A percentile compares a stretch with the other conserved stretches of the same genome.
Evolutionary conservation across 352 stramenopile genomes (phyloP).

Genomic region (Aphanomyces invadans): DNA sequence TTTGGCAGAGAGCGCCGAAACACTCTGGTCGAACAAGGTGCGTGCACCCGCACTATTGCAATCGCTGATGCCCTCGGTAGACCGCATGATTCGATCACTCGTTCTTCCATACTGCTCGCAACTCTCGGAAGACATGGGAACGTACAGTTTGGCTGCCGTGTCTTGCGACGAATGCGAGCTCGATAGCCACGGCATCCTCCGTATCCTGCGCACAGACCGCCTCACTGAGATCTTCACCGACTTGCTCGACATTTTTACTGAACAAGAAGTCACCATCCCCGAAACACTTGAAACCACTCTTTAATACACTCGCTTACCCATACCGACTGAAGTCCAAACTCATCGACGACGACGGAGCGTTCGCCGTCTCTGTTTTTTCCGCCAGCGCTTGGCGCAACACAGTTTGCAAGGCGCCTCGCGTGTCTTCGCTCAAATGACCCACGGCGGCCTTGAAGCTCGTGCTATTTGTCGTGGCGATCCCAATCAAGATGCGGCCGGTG

Average conservation of each 20-base stretch:
- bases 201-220: neutral
- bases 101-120: neutral
- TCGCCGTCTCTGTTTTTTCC: neutral
- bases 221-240: constrained; percentile 4
- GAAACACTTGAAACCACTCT: constrained; percentile 17
- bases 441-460: constrained; percentile 14
- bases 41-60: too few species aligned
- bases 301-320: constrained; percentile 17
- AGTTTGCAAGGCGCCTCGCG: neutral
- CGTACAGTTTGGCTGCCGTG: constrained; percentile 1
- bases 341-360: neutral
- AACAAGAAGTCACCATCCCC: constrained; percentile 4
- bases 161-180: constrained; percentile 15
- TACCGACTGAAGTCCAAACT: constrained; percentile 22
- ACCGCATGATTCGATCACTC: constrained; percentile 19
- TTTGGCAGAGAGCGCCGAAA: neutral
- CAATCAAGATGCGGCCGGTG: constrained; percentile 9
- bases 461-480: neutral
- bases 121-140: constrained; percentile 13
- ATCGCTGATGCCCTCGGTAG: neutral
- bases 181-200: neutral
- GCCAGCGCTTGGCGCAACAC: constrained; percentile 2
- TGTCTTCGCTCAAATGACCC: neutral
- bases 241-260: constrained; percentile 14
- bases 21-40: neutral